Conservation (phyloP, 73 alveolate species). For the Paramecium primaurelia region DNA sequence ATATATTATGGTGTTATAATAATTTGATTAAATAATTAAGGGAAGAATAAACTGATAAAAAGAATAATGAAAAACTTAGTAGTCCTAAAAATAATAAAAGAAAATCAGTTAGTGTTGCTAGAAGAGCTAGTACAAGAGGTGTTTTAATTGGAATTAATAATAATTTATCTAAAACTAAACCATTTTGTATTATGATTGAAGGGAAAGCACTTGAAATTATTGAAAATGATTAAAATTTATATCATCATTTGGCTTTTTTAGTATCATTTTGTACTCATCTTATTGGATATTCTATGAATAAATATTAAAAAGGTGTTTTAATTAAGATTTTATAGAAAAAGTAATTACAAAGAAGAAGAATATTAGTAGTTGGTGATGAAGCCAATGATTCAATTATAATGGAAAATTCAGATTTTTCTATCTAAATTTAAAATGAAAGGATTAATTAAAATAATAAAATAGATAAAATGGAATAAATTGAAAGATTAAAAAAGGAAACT, state of each 20-base stretch:
- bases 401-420: not conserved
- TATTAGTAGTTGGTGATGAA: conserved; percentile 13
- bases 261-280: not conserved
- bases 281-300: conserved; percentile 16
- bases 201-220: not conserved
- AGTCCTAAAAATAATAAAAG: not conserved
- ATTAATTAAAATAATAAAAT: not conserved
- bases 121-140: not conserved
- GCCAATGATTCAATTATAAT: not conserved
- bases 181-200: not conserved
- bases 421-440: not conserved
- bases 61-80: not conserved
- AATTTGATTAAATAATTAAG: not conserved
- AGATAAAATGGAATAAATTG: not conserved
- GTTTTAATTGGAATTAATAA: not conserved
- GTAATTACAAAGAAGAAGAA: not conserved
- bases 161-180: not conserved
- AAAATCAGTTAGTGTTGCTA: not conserved
- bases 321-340: not conserved
- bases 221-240: not conserved
- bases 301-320: not conserved
- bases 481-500: not conserved
- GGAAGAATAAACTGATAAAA: not conserved
- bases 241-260: not conserved
- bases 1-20: not conserved